Conservation (phyloP, 1,139 yeast species). For the Kodamaea ohmeri region DNA sequence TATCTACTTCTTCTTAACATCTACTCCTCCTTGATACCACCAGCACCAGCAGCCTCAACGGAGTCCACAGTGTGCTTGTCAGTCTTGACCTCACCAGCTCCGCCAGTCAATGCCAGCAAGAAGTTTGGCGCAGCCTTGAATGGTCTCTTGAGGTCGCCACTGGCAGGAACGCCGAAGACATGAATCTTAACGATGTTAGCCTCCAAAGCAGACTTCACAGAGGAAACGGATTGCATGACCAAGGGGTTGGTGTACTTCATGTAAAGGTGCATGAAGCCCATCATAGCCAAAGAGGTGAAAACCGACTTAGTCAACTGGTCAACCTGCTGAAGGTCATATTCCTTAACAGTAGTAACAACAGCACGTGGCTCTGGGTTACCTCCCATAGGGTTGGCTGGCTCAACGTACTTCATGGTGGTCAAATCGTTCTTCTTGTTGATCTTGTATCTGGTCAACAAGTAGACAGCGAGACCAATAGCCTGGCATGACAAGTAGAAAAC, state of each 20-base stretch:
- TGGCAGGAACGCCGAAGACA: constrained; percentile 76
- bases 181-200: constrained; percentile 91
- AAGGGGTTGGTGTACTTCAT: constrained; percentile 98
- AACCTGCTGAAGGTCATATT: constrained; percentile 88
- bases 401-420: constrained; percentile 87
- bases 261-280: constrained; percentile 97
- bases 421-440: constrained; percentile 80
- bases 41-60: constrained; percentile 83
- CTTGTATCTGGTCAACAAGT: constrained; percentile 58
- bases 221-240: constrained; percentile 89
- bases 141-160: constrained; percentile 95
- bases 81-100: constrained; percentile 57
- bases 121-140: constrained; percentile 86
- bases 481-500: constrained; percentile 68
- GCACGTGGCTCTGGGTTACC: constrained; percentile 73
- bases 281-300: constrained; percentile 91
- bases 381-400: constrained; percentile 77
- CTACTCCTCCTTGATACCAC: constrained; percentile 90
- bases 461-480: constrained; percentile 60
- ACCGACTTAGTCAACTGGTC: constrained; percentile 76
- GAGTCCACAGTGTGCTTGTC: constrained; percentile 83
- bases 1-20: background rate
- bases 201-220: constrained; percentile 88
- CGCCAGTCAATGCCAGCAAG: constrained; percentile 64
- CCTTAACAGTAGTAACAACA: constrained; percentile 88